Evolutionary conservation across 164 flowering plant species (phyloP).

Genomic region (Nymphaea thermarum): DNA sequence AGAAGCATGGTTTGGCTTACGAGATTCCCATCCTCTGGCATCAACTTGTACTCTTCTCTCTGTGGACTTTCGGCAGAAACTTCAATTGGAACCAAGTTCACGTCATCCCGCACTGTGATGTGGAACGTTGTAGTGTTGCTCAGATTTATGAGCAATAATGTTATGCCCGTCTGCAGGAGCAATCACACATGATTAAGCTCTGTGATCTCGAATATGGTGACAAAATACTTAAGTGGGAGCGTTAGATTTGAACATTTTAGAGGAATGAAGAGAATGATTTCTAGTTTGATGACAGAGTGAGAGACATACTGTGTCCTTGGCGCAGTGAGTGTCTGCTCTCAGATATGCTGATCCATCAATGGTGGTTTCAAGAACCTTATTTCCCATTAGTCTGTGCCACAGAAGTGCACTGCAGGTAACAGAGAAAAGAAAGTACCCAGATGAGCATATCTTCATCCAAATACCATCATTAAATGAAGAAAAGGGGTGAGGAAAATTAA

Average conservation of each 20-base stretch:
- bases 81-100: conserved; percentile 8
- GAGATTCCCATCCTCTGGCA: conserved; percentile 55
- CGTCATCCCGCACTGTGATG: conserved; percentile 13
- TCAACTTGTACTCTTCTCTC: conserved; percentile 64
- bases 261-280: not conserved
- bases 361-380: conserved; percentile 19
- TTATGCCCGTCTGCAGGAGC: conserved; percentile 29
- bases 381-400: conserved; percentile 47
- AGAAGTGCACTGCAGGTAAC: conserved; percentile 34
- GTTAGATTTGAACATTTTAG: not conserved
- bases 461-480: too few relatives aligned
- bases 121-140: conserved; percentile 43
- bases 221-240: not conserved
- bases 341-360: conserved; percentile 19
- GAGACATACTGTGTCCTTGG: conserved; percentile 23
- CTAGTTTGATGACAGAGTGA: not conserved
- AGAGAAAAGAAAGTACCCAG: not conserved
- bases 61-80: not conserved
- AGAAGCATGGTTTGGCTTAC: conserved; percentile 59
- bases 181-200: not conserved
- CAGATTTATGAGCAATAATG: conserved; percentile 33
- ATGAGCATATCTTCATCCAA: too few relatives aligned
- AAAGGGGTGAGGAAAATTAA: too few relatives aligned
- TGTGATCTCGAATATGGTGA: not conserved
- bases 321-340: conserved; percentile 44